Evolutionary conservation across 495 filamentous ascomycete species (phyloP), one percentile per base, ranked within the genome.

Genomic region (Penicillium fimorum): DNA sequence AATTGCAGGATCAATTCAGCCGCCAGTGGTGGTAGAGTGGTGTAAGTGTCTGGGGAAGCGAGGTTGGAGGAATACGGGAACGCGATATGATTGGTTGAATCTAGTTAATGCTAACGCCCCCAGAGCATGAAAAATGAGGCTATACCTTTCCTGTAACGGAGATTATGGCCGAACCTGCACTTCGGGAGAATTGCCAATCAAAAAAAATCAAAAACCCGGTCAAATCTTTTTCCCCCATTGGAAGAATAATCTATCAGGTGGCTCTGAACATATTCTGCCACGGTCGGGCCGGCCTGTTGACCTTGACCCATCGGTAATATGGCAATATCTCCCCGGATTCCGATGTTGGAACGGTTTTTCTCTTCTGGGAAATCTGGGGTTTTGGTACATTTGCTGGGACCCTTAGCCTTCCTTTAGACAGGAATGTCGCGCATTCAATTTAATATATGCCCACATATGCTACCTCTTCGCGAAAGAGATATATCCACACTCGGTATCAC

Each of bases 1-100:
- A 40, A 20, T 24, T 10, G 24, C 41, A 25, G 35, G n/a, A 40
- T 3, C 18, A 30, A 56, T 57, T 54, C 33, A 27, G 15, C 42
- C 30, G 33, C 33, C 6, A 25, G 40, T 15, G 42, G 12, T 10
- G 15, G 42, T 53, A 44, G 38, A 15, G 30, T n/a, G n/a, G n/a
- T n/a, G n/a, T n/a, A n/a, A n/a, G n/a, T n/a, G n/a, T 54, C 57
- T 57, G 60, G 58, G 58, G 58, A 51, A 58, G 47, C 42, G 46
- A 56, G 44, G 35, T n/a, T 47, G 11, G 29, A n/a, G 49, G 30
- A 2, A 51, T 27, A 11, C 41, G 30, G 18, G 20, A 30, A 4
- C 5, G 6, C 15, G 22, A n/a, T 40, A 1, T 62, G 58, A 66
- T 66, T 64, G 61, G 64, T 18, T 11, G 4, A 3, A 10, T 0